Evolutionary conservation across 176 grass and related monocot genomes (phyloP).

Genomic region (Zizania latifolia): DNA sequence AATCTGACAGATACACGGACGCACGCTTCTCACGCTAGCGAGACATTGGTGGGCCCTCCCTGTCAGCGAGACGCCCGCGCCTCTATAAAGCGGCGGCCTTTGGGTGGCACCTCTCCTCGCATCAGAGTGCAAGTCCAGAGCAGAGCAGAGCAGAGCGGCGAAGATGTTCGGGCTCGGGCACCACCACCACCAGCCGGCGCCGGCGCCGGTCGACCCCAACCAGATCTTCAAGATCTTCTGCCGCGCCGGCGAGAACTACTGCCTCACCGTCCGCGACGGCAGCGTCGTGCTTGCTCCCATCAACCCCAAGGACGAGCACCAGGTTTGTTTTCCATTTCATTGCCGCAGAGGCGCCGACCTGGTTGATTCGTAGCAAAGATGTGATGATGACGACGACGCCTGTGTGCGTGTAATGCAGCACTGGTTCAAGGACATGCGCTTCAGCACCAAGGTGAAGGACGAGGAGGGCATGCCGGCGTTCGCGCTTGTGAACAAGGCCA

Average conservation of each 20-base stretch:
- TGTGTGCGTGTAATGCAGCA: conserved; percentile 19
- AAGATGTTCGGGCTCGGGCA: conserved; percentile 27
- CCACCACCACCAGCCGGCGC: conserved; percentile 17
- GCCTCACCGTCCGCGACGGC: conserved; percentile 56
- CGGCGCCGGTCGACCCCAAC: conserved; percentile 23
- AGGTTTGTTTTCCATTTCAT: too few relatives aligned
- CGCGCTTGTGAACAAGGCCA: conserved; percentile 67
- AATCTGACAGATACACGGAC: background rate
- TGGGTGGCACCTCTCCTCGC: conserved; percentile 10
- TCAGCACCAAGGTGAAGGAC: conserved; percentile 66
- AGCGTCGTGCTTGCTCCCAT: conserved; percentile 41
- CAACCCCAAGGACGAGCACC: conserved; percentile 46
- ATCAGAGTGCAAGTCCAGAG: too few relatives aligned
- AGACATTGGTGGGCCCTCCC: background rate
- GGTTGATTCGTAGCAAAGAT: too few relatives aligned
- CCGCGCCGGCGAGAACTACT: conserved; percentile 49
- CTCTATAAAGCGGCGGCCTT: conserved; percentile 35
- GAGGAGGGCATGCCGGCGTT: conserved; percentile 59
- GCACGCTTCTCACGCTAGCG: background rate
- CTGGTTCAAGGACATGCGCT: conserved; percentile 72
- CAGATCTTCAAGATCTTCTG: conserved; percentile 63
- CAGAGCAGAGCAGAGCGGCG: background rate
- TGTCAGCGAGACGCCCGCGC: too few relatives aligned
- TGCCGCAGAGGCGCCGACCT: too few relatives aligned
- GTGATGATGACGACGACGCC: background rate